Evolutionary conservation across 179 eudicot species (phyloP), one percentile per base, ranked within the genome.

Genomic region (Carnegiea gigantea): DNA sequence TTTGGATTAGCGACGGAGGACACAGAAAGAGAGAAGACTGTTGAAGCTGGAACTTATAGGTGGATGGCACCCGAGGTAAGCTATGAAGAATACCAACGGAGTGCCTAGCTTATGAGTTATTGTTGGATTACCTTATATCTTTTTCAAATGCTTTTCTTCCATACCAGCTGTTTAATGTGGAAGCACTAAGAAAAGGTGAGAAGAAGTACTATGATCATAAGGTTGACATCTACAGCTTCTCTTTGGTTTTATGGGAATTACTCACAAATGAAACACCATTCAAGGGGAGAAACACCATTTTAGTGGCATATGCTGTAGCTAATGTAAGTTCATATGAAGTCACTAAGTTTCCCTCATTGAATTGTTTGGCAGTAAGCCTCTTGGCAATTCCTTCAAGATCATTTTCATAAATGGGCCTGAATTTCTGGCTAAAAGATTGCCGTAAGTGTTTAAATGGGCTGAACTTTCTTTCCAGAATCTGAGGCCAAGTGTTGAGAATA

Each of bases 41-140:
- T 85, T n/a, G 90, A 89, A 84, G 87, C 88, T 24, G 92, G 92
- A 49, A 87, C 92, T 14, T 88, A 89, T 57, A 84, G 88, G 43
- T 89, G 91, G 91, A 89, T 89, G 91, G 92, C 90, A 71, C 91
- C 91, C 30, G 88, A 89, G 91, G 91, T 89, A 83, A 12, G 9
- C 13, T 21, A 67, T 6, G 2, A 49, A 38, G 44, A 10, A n/a
- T 5, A 26, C 76, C 14, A 40, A 38, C 20, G 15, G 5, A 14
- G 0, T 49, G 20, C 23, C 17, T 51, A 38, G 24, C 57, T 64
- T 0, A 79, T 80, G 54, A 49, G 21, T 79, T 71, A 33, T 26
- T 65, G 24, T 26, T 67, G 26, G 30, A 5, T 3, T 18, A 40
- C 53, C 49, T 51, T n/a, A 53, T 10, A 2, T 57, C 21, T 0